Percentiles rank a stretch among this genome's conserved stretches.
These are phyloP conservation scores for Oryza glumipatula DNA, from an alignment of 176 grass and related monocot genomes.

Conservation along the genomic window DNA sequence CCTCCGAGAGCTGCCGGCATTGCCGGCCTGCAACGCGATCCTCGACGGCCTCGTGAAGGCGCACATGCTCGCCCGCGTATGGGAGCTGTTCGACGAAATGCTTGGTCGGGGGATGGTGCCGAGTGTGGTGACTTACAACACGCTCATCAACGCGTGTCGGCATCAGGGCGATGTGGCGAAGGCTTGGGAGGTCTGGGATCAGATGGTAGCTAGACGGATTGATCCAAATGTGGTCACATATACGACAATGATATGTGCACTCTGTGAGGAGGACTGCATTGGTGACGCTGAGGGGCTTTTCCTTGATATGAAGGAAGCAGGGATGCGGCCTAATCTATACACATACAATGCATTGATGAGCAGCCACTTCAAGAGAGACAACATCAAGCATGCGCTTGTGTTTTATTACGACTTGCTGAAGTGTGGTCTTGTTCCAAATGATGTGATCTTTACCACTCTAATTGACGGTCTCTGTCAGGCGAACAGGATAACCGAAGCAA, in stretches of 20 bases:
- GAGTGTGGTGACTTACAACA: constrained; percentile 57
- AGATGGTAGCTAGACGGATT: constrained; percentile 44
- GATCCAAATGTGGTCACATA: constrained; percentile 54
- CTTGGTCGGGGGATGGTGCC: constrained; percentile 45
- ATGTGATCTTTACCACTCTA: constrained; percentile 51
- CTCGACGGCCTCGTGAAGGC: constrained; percentile 47
- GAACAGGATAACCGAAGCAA: constrained; percentile 43
- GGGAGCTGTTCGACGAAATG: constrained; percentile 60
- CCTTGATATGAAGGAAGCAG: constrained; percentile 44
- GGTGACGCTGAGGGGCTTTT: constrained; percentile 39
- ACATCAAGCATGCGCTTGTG: constrained; percentile 12
- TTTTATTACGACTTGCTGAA: constrained; percentile 51
- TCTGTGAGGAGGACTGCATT: constrained; percentile 51
- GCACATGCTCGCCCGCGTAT: constrained; percentile 29
- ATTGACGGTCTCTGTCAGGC: constrained; percentile 52
- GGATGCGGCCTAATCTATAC: constrained; percentile 50
- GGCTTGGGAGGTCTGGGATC: constrained; percentile 47
- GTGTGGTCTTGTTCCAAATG: constrained; percentile 47
- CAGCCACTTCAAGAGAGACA: constrained; percentile 34
- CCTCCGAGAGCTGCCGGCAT: constrained; percentile 38
- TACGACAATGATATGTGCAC: constrained; percentile 51
- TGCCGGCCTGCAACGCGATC: constrained; percentile 46
- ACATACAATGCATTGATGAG: constrained; percentile 65
- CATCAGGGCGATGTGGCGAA: constrained; percentile 34
- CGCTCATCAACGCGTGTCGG: constrained; percentile 55